These are phyloP conservation scores for Solanum megistacrolobum DNA, from an alignment of 257 asterid genomes.

Conservation along the genomic window DNA sequence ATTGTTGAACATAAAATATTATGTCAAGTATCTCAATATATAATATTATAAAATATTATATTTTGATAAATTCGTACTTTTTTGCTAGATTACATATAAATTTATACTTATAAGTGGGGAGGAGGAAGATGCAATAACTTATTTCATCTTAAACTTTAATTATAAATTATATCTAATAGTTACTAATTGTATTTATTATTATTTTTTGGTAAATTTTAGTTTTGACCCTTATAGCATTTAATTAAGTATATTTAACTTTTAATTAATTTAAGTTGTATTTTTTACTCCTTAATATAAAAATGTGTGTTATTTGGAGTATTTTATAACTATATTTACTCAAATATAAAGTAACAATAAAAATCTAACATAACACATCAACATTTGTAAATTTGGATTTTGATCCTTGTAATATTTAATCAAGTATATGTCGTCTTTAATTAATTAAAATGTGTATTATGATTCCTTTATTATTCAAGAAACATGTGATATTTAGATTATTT, in stretches of 20 bases:
- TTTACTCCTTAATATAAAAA: too few relatives aligned
- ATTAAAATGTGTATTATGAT: not conserved
- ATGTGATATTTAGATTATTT: not conserved
- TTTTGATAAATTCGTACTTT: too few relatives aligned
- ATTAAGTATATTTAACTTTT: not conserved
- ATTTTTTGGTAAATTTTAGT: not conserved
- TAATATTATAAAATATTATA: too few relatives aligned
- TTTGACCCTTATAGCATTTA: not conserved
- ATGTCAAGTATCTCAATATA: too few relatives aligned
- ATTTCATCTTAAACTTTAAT: not conserved
- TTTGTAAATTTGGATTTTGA: not conserved
- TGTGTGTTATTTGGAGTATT: too few relatives aligned
- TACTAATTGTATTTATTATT: not conserved
- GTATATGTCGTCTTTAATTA: not conserved
- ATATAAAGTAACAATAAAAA: too few relatives aligned
- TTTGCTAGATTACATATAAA: too few relatives aligned
- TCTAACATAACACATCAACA: too few relatives aligned
- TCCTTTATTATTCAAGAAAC: not conserved
- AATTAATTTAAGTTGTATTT: not conserved
- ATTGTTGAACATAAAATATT: too few relatives aligned
- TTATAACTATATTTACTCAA: too few relatives aligned
- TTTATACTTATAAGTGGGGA: not conserved
- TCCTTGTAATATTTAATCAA: not conserved
- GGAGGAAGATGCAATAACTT: not conserved
- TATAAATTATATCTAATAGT: not conserved